phyloP scores from a whole-genome alignment of 2,329 filamentous ascomycete species.

The Fusarium sp. region DNA sequence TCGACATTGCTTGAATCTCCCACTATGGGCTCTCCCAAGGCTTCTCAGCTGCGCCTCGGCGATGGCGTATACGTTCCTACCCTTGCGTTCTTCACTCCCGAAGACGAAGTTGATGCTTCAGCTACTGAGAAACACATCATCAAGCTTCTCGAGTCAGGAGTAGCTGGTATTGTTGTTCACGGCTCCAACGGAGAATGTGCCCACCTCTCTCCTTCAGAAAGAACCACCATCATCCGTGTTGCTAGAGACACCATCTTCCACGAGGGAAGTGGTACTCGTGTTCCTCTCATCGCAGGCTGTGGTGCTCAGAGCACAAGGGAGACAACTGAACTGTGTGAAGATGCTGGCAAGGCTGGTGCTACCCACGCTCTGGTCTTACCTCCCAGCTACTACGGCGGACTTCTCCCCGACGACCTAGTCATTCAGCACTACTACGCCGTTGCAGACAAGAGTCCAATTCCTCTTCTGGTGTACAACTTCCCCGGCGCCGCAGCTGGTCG shows the following conservation, averaged over 20 bases:
- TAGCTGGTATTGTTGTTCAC: slow-evolving; percentile 81
- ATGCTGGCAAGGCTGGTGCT: slow-evolving; percentile 76
- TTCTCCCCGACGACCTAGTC: slow-evolving; percentile 66
- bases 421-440: slow-evolving; percentile 73
- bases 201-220: slow-evolving; percentile 78
- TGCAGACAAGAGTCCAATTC: slow-evolving; percentile 68
- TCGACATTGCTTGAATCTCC: slow-evolving; percentile 40
- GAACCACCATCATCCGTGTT: slow-evolving; percentile 73
- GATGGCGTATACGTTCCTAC: slow-evolving; percentile 55
- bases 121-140: slow-evolving; percentile 51
- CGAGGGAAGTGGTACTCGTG: slow-evolving; percentile 33
- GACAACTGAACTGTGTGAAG: slow-evolving; percentile 75
- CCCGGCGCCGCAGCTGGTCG: slow-evolving; percentile 70
- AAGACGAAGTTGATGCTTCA: slow-evolving; percentile 50
- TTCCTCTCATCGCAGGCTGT: slow-evolving; percentile 77
- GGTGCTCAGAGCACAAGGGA: slow-evolving; percentile 81
- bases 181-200: slow-evolving; percentile 88
- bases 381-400: slow-evolving; percentile 78
- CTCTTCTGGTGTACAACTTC: slow-evolving; percentile 75
- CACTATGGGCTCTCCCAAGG: slow-evolving; percentile 45
- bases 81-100: slow-evolving; percentile 52
- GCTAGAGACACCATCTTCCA: slow-evolving; percentile 52
- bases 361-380: slow-evolving; percentile 83
- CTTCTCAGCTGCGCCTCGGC: slow-evolving; percentile 39
- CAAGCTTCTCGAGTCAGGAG: slow-evolving; percentile 71